phyloP scores from a whole-genome alignment of 768 basidiomycete genomes.

The Lentinula raphanica region DNA sequence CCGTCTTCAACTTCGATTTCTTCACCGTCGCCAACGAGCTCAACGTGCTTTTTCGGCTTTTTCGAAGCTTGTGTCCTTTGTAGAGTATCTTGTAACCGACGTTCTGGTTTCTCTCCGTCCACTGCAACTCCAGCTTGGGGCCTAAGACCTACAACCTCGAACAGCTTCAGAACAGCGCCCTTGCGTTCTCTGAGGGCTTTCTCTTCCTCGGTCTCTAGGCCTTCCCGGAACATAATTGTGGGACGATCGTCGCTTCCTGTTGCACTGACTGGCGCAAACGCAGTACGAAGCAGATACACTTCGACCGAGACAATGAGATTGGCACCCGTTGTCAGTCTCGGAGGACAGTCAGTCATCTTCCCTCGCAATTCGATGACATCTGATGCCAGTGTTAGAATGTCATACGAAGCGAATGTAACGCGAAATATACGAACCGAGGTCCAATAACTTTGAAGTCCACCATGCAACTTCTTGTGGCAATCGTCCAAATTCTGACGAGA shows the following conservation, averaged over 20 bases:
- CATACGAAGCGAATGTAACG: not conserved
- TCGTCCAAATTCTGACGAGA: slow-evolving; percentile 66
- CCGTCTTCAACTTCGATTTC: slow-evolving; percentile 81
- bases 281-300: slow-evolving; percentile 61
- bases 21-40: slow-evolving; percentile 76
- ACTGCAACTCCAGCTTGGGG: slow-evolving; percentile 48
- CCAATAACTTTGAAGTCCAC: slow-evolving; percentile 73
- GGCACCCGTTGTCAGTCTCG: slow-evolving; percentile 64
- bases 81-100: slow-evolving; percentile 30
- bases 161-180: slow-evolving; percentile 63
- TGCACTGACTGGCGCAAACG: slow-evolving; percentile 52
- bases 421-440: slow-evolving; percentile 44
- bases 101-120: slow-evolving; percentile 25
- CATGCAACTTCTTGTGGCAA: slow-evolving; percentile 62
- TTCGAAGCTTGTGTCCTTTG: slow-evolving; percentile 31
- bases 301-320: slow-evolving; percentile 74
- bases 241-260: slow-evolving; percentile 26
- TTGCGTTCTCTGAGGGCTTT: slow-evolving; percentile 78
- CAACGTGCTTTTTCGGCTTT: slow-evolving; percentile 43
- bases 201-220: slow-evolving; percentile 76
- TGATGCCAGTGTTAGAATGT: slow-evolving; percentile 19
- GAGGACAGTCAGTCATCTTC: slow-evolving; percentile 75
- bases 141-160: slow-evolving; percentile 66
- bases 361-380: slow-evolving; percentile 64
- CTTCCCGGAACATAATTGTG: slow-evolving; percentile 59